A percentile compares a stretch with the other conserved stretches of the same genome.
phyloP scores from a whole-genome alignment of 768 basidiomycete genomes.

The Agrocybe pediades region DNA sequence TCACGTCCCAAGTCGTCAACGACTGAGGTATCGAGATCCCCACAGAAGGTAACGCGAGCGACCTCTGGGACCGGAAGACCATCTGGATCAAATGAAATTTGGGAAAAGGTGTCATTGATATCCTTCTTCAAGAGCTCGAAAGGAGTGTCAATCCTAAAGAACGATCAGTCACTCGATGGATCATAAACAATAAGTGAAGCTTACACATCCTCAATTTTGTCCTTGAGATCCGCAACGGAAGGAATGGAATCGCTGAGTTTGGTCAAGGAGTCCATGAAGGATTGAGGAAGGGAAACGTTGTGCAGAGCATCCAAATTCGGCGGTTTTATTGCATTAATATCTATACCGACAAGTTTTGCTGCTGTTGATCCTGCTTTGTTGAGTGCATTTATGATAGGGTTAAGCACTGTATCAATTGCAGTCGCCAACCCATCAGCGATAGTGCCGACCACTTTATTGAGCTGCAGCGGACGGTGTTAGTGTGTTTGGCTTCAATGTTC shows the following conservation, averaged over 20 bases:
- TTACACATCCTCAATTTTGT: conserved; percentile 67
- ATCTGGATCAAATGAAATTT: conserved; percentile 71
- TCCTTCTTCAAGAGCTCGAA: conserved; percentile 88
- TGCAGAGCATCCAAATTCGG: conserved; percentile 74
- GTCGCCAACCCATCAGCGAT: conserved; percentile 64
- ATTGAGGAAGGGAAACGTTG: conserved; percentile 79
- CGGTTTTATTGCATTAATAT: conserved; percentile 69
- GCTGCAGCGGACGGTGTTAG: conserved; percentile 39
- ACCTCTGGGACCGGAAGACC: conserved; percentile 76
- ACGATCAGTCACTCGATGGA: conserved; percentile 3
- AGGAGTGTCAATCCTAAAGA: conserved; percentile 72
- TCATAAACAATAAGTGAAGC: conserved; percentile 25
- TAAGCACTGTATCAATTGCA: too few species aligned
- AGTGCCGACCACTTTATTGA: conserved; percentile 66
- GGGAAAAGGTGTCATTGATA: conserved; percentile 83
- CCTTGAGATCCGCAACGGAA: conserved; percentile 72
- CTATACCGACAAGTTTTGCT: too few species aligned
- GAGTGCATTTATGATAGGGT: too few species aligned
- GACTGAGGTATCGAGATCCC: conserved; percentile 75
- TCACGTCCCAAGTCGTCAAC: conserved; percentile 84
- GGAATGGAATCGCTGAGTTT: conserved; percentile 83
- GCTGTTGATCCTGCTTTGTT: too few species aligned
- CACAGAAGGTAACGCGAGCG: conserved; percentile 74
- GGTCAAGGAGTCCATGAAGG: conserved; percentile 72
- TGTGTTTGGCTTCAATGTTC: background rate